These are phyloP conservation scores for Echinochloa phyllopogon DNA, from an alignment of 176 grass and related monocot genomes.

Conservation along the genomic window DNA sequence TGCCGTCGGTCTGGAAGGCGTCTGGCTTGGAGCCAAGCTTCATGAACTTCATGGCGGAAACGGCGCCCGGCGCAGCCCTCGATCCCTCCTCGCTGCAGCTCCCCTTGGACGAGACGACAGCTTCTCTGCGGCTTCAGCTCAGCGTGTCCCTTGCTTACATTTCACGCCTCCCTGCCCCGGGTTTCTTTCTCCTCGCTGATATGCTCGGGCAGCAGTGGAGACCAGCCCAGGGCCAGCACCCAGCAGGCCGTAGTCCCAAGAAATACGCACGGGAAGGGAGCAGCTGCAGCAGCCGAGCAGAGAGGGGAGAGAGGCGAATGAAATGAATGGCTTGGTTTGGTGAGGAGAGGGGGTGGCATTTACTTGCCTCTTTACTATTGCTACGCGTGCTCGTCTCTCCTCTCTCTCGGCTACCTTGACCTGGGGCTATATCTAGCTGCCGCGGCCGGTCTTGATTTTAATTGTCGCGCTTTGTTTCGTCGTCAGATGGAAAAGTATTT, in stretches of 20 bases:
- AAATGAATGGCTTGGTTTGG: slow-evolving; percentile 16
- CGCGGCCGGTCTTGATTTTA: neutral
- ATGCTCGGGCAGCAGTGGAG: slow-evolving; percentile 35
- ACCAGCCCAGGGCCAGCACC: neutral
- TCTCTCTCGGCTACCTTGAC: slow-evolving; percentile 6
- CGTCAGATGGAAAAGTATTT: neutral
- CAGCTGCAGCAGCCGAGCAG: neutral
- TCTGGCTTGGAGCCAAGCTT: slow-evolving; percentile 90
- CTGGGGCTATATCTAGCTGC: neutral
- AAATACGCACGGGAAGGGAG: slow-evolving; percentile 36
- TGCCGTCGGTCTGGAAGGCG: slow-evolving; percentile 65
- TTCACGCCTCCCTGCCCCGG: slow-evolving; percentile 36
- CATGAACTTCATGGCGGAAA: slow-evolving; percentile 78
- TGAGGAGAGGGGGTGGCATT: slow-evolving; percentile 37
- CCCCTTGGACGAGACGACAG: slow-evolving; percentile 33
- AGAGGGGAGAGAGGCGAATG: neutral
- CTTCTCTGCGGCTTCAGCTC: slow-evolving; percentile 48
- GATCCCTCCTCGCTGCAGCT: too few species aligned
- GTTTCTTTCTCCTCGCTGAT: slow-evolving; percentile 5
- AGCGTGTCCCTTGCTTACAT: slow-evolving; percentile 51
- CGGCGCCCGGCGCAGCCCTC: neutral
- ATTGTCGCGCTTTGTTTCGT: neutral
- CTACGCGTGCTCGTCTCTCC: slow-evolving; percentile 14
- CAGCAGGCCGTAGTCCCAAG: slow-evolving; percentile 45
- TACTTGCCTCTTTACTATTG: slow-evolving; percentile 50